Evolutionary conservation across 345 rosid species (phyloP).

Genomic region (Hypericum androsaemum): DNA sequence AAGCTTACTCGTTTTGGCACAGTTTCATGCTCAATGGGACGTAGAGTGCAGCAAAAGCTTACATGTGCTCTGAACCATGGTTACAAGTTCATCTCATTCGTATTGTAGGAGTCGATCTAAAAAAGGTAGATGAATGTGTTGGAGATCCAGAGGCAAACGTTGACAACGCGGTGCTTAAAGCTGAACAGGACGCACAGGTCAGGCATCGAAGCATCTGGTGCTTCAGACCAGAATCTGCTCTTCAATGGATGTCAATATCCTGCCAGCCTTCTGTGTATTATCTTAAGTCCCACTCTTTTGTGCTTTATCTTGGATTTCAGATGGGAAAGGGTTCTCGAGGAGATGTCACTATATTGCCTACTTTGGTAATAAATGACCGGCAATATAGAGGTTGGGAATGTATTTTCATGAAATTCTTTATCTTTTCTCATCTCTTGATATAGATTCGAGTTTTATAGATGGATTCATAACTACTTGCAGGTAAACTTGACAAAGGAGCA

Average conservation of each 20-base stretch:
- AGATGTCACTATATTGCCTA: constrained; percentile 46
- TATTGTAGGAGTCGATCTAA: constrained; percentile 47
- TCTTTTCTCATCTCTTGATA: neutral
- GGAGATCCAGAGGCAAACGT: constrained; percentile 68
- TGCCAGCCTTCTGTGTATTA: too few species aligned
- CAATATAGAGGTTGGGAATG: constrained; percentile 36
- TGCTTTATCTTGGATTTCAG: constrained; percentile 12
- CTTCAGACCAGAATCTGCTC: too few species aligned
- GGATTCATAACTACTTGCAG: constrained; percentile 16
- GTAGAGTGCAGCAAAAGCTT: too few species aligned
- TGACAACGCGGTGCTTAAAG: constrained; percentile 65
- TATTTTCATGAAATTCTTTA: neutral
- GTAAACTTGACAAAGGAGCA: constrained; percentile 36
- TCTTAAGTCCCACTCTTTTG: too few species aligned
- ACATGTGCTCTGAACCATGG: too few species aligned
- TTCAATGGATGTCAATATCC: too few species aligned
- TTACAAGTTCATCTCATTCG: too few species aligned
- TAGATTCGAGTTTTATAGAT: constrained; percentile 3
- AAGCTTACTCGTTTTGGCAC: too few species aligned
- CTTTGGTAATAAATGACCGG: constrained; percentile 37
- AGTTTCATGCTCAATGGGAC: too few species aligned
- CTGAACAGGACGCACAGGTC: constrained; percentile 87
- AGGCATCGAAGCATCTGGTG: neutral
- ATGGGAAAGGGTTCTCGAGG: constrained; percentile 43
- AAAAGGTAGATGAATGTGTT: constrained; percentile 63